A percentile compares a stretch with the other conserved stretches of the same genome.
phyloP scores from a whole-genome alignment of 2,329 filamentous ascomycete genomes.

The Colletotrichum agaves region DNA sequence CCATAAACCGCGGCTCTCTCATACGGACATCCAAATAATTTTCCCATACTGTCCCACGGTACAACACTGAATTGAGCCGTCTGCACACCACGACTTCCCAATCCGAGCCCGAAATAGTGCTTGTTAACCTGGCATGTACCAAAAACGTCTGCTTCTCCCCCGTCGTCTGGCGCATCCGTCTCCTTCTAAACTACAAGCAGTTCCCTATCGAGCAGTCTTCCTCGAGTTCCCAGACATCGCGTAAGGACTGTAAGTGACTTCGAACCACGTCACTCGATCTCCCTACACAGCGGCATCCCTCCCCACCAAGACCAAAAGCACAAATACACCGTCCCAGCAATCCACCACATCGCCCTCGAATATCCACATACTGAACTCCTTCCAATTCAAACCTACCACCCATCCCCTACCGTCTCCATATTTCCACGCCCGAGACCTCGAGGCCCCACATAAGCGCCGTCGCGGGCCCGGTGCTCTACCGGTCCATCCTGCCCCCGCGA shows the following conservation, averaged over 20 bases:
- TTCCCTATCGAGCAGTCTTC: slow-evolving; percentile 5
- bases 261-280: too few relatives aligned
- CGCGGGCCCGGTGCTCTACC: not conserved
- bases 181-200: slow-evolving; percentile 2
- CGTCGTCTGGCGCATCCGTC: not conserved
- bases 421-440: not conserved
- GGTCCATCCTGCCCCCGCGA: not conserved
- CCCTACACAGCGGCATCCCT: not conserved
- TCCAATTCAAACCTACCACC: not conserved
- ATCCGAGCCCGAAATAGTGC: not conserved
- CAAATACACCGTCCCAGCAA: not conserved
- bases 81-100: not conserved
- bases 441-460: not conserved
- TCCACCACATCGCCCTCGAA: not conserved
- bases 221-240: slow-evolving; percentile 11
- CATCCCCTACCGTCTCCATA: not conserved
- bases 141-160: slow-evolving; percentile 5
- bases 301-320: not conserved
- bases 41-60: too few relatives aligned
- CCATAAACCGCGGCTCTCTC: too few relatives aligned
- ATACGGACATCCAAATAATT: too few relatives aligned
- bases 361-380: not conserved
- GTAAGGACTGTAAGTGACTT: not conserved
- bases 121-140: not conserved
- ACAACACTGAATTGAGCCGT: too few relatives aligned